Evolutionary conservation across 345 rosid species (phyloP), one percentile per base, ranked within the genome.

Genomic region (Xanthoceras sorbifolium): DNA sequence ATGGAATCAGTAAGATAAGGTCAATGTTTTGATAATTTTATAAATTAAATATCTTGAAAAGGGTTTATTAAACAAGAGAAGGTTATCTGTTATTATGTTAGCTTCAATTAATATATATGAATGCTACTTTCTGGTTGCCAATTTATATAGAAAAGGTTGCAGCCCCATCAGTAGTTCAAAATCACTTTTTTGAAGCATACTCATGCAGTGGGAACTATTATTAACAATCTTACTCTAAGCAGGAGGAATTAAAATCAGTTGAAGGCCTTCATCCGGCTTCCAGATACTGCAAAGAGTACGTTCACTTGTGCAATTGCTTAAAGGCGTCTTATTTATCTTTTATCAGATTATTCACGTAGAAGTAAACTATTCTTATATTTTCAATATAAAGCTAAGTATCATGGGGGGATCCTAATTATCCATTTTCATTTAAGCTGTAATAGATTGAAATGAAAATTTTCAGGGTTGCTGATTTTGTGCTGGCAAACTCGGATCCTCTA

Each of bases 251-350:
- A 42, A 94, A 90, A 81, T 86, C 90, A 34, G 64, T 86, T 0
- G 81, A 89, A 75, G 85, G 90, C 22, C 84, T 87, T 28, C 90
- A 84, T 77, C 92, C 90, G 6, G 90, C 99, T 64, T 91, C 98
- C 71, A 82, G 54, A 85, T 88, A 77, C 89, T 93, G 98, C 94
- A 92, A 95, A 85, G 99, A 90, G 99, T 95, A 84, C 60, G 97
- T 64, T 74, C 14, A 68, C 18, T 50, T 73, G 40, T 73, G 46
- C 57, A 34, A 57, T 75, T 32, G 29, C 73, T 34, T 55, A 12
- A n/a, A 40, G 22, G 62, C 42, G 31, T 60, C 28, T 57, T 48
- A 42, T 76, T 66, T 62, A 18, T 17, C 25, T 0, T 14, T n/a
- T 12, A 12, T 9, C 48, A 40, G 46, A 64, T 9, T 40, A 64